Base-by-base conservation (phyloP, 225 moss, liverwort and hornwort genomes). In the Sphagnum tenellum region DNA sequence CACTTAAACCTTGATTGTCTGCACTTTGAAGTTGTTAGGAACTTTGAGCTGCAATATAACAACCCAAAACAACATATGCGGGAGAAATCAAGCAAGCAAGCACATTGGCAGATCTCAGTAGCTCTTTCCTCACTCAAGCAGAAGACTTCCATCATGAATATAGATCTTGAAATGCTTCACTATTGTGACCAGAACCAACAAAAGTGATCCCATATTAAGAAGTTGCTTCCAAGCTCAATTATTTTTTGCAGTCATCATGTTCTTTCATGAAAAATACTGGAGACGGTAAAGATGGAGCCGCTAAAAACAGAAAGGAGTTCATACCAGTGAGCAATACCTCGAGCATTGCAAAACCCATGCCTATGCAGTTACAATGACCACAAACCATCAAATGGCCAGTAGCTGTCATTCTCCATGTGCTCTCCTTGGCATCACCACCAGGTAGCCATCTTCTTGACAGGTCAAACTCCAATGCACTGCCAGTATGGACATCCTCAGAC, bases 291-390 rank as follows among this genome's bases (percentile, higher is more conserved):
- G 3, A 48, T 12, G 46, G 9, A 3, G 7, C 50, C 9, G 45
- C 3, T 0, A 48, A 2, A 4, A 45, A 49, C 11, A 13, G 44
- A 57, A 12, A 57, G 45, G 46, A 48, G 29, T 29, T 29, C 29
- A 29, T 11, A 66, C 66, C 46, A 73, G 83, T 88, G 79, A 88
- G 70, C 50, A 82, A 67, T 9, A 75, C 84, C 74, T 91, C 86
- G 78, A 89, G 82, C 91, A 92, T 87, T 13, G 91, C 91, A 65
- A 89, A 91, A 60, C 86, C 89, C 86, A 82, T 89, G 72, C 88
- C 91, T 7, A 89, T 87, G 71, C 89, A 89, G 63, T 87, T 92
- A 57, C 91, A 83, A 54, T 89, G 91, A 46, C 91, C 91, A 4
- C 91, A 29, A 29, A 29, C 29, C 89, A 66, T 87, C 91, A 47